These are phyloP conservation scores for Hanseniaspora sp. DNA, from an alignment of 1,139 yeast genomes.

Conservation along the genomic window DNA sequence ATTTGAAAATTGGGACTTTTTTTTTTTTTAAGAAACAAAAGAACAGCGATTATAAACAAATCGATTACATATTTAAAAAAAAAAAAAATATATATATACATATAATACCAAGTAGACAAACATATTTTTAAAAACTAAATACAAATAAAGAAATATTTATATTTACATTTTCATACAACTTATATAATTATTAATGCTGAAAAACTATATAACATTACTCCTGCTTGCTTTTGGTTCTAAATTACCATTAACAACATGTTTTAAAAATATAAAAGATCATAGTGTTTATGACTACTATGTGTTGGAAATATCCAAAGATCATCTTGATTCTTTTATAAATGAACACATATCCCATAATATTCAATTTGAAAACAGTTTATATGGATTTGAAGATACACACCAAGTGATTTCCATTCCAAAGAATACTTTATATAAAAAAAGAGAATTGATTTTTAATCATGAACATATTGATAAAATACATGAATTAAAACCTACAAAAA, in stretches of 20 bases:
- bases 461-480: not conserved
- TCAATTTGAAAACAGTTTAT: conserved; percentile 2
- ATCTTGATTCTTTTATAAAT: not conserved
- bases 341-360: not conserved
- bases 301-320: not conserved
- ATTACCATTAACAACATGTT: not conserved
- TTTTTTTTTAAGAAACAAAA: not conserved
- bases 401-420: conserved; percentile 8
- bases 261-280: conserved; percentile 4
- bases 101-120: too few species aligned
- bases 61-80: too few species aligned
- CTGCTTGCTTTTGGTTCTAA: not conserved
- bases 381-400: conserved; percentile 11
- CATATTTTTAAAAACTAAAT: not conserved
- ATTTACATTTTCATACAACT: too few species aligned
- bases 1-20: not conserved
- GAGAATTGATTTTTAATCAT: not conserved
- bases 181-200: not conserved
- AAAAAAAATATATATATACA: too few species aligned
- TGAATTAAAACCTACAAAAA: conserved; percentile 32
- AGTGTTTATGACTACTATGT: not conserved
- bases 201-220: not conserved
- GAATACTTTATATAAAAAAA: not conserved
- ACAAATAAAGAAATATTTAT: not conserved
- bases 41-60: too few species aligned